Percentiles rank a stretch among this genome's conserved stretches.
Conservation (phyloP, 441 rosid genomes). For the Mallotus repandus region DNA sequence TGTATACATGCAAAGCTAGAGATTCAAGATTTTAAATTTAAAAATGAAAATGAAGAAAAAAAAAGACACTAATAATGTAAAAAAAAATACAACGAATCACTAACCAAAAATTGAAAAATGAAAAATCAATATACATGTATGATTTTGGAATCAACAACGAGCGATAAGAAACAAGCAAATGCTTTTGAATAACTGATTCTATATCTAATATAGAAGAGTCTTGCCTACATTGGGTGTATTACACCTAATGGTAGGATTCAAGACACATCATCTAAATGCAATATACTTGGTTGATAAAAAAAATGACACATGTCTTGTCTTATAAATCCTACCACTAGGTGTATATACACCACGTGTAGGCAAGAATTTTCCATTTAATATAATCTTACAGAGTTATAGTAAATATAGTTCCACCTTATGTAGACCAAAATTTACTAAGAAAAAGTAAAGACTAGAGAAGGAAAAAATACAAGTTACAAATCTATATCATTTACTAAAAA, state of each 20-base stretch:
- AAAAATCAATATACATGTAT: too few species aligned
- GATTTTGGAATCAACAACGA: neutral
- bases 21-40: constrained; percentile 1
- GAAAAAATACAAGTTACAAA: constrained; percentile 12
- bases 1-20: too few species aligned
- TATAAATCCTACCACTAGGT: too few species aligned
- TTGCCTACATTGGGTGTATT: too few species aligned
- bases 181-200: neutral
- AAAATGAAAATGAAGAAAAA: neutral
- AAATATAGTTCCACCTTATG: constrained; percentile 18
- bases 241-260: too few species aligned
- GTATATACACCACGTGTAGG: too few species aligned
- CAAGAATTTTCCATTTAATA: neutral
- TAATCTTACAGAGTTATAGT: constrained; percentile 23
- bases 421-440: constrained; percentile 20
- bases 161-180: neutral
- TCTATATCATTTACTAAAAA: neutral
- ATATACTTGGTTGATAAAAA: too few species aligned
- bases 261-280: too few species aligned
- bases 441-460: constrained; percentile 14
- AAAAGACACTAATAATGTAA: neutral
- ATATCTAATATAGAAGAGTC: too few species aligned
- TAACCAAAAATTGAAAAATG: too few species aligned
- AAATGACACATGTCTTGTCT: too few species aligned
- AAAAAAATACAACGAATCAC: neutral